These are phyloP conservation scores for Leishmania mexicana DNA, from an alignment of 208 protist species.

Conservation along the genomic window DNA sequence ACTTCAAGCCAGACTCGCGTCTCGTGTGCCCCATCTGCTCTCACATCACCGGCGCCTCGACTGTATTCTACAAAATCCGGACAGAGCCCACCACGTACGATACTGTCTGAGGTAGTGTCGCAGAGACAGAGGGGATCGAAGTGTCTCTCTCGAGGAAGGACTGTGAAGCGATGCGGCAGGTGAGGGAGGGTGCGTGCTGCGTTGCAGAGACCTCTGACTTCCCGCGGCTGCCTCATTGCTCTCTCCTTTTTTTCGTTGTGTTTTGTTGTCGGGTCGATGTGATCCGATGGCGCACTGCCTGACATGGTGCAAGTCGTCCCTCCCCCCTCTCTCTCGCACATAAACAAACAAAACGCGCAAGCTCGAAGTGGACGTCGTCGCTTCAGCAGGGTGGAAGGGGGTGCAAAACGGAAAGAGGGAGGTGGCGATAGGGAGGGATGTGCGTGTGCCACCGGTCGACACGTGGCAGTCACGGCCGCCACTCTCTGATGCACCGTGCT, in stretches of 20 bases:
- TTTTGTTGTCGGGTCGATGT: background rate
- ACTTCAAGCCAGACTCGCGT: slow-evolving; percentile 46
- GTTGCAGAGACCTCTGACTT: background rate
- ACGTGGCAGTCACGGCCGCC: too few relatives aligned
- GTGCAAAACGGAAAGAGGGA: too few relatives aligned
- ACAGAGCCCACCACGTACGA: slow-evolving; percentile 86
- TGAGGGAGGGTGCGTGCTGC: background rate
- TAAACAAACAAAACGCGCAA: background rate
- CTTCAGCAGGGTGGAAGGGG: too few relatives aligned
- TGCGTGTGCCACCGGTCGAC: too few relatives aligned
- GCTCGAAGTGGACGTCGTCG: too few relatives aligned
- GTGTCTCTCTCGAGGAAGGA: background rate
- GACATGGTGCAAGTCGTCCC: background rate
- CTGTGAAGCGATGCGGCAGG: background rate
- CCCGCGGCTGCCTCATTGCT: background rate
- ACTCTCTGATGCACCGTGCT: too few relatives aligned
- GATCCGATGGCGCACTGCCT: background rate
- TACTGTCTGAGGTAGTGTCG: slow-evolving; percentile 57
- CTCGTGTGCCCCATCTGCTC: slow-evolving; percentile 84
- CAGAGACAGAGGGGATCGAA: background rate
- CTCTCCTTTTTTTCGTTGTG: background rate
- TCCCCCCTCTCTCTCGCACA: too few relatives aligned
- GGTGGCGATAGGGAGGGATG: too few relatives aligned
- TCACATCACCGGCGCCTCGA: slow-evolving; percentile 81
- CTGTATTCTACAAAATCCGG: slow-evolving; percentile 91